Percentiles rank a stretch among this genome's conserved stretches.
Evolutionary conservation across 352 stramenopile species (phyloP).

Genomic region (Poterioochromonas sp.): DNA sequence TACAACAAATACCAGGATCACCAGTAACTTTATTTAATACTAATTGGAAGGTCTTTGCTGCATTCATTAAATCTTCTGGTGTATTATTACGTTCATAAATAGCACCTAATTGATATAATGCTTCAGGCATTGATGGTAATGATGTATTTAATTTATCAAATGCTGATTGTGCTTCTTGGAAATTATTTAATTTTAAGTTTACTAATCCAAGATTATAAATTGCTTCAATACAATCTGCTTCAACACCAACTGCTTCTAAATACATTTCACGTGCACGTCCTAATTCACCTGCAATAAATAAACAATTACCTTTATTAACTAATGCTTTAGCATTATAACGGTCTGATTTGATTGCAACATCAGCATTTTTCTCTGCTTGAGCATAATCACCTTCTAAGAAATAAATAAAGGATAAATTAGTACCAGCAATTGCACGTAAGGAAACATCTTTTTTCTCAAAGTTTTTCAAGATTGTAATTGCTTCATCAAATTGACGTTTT

Average conservation of each 20-base stretch:
- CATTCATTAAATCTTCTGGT: slow-evolving; percentile 50
- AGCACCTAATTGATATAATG: slow-evolving; percentile 70
- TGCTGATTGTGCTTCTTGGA: slow-evolving; percentile 78
- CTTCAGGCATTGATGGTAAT: slow-evolving; percentile 69
- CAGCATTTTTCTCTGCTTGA: slow-evolving; percentile 78
- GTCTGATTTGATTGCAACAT: slow-evolving; percentile 78
- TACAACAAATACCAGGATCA: slow-evolving; percentile 63
- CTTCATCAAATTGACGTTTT: slow-evolving; percentile 82
- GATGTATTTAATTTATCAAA: slow-evolving; percentile 94
- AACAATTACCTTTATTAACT: slow-evolving; percentile 93
- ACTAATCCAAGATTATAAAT: slow-evolving; percentile 89
- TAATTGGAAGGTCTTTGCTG: slow-evolving; percentile 88
- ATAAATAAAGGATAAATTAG: slow-evolving; percentile 90
- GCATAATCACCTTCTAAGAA: slow-evolving; percentile 83
- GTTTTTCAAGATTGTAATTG: slow-evolving; percentile 67
- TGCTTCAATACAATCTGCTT: slow-evolving; percentile 83
- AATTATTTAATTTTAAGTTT: slow-evolving; percentile 52
- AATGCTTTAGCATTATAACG: slow-evolving; percentile 90
- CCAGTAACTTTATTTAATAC: slow-evolving; percentile 77
- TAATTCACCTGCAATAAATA: slow-evolving; percentile 83
- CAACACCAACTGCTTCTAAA: slow-evolving; percentile 80
- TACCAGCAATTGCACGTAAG: slow-evolving; percentile 82
- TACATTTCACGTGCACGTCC: slow-evolving; percentile 85
- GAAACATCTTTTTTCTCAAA: slow-evolving; percentile 89
- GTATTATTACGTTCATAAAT: slow-evolving; percentile 56